These are phyloP conservation scores for Amanita molliuscula DNA, from an alignment of 768 basidiomycete species.

Conservation along the genomic window DNA sequence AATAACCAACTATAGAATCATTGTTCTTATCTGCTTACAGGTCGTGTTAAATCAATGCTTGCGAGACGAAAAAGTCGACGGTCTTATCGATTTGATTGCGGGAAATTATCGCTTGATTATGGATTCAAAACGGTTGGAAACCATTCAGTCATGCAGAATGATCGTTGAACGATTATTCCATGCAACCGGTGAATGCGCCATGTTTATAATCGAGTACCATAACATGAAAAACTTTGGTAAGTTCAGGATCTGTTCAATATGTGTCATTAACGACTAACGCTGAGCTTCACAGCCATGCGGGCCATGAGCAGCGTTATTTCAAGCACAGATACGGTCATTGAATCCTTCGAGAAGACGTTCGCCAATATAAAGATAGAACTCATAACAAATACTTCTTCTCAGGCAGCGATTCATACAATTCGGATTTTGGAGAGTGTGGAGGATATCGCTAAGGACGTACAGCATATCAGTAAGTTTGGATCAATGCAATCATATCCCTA, in stretches of 20 bases:
- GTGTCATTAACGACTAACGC: background rate
- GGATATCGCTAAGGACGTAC: slow-evolving; percentile 1
- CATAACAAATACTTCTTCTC: background rate
- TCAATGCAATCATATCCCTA: background rate
- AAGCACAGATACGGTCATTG: background rate
- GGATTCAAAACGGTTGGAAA: slow-evolving; percentile 4
- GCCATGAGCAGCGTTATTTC: background rate
- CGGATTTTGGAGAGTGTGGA: slow-evolving; percentile 5
- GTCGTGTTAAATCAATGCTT: slow-evolving; percentile 1
- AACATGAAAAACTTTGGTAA: background rate
- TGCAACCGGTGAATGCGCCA: slow-evolving; percentile 5
- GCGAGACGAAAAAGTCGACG: slow-evolving; percentile 1
- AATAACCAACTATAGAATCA: too few relatives aligned
- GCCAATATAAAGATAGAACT: slow-evolving; percentile 4
- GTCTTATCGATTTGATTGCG: slow-evolving; percentile 4
- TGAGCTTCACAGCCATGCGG: background rate
- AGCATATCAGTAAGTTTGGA: background rate
- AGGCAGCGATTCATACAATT: background rate
- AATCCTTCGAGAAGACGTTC: slow-evolving; percentile 5
- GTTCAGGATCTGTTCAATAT: background rate
- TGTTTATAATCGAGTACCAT: slow-evolving; percentile 2
- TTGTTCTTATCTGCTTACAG: background rate
- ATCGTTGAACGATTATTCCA: slow-evolving; percentile 4
- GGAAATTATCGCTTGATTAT: slow-evolving; percentile 4
- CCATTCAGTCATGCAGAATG: slow-evolving; percentile 3